These are phyloP conservation scores for Cutaneotrichosporon cutaneum DNA, from an alignment of 1,284 basidiomycete genomes.

Conservation along the genomic window DNA sequence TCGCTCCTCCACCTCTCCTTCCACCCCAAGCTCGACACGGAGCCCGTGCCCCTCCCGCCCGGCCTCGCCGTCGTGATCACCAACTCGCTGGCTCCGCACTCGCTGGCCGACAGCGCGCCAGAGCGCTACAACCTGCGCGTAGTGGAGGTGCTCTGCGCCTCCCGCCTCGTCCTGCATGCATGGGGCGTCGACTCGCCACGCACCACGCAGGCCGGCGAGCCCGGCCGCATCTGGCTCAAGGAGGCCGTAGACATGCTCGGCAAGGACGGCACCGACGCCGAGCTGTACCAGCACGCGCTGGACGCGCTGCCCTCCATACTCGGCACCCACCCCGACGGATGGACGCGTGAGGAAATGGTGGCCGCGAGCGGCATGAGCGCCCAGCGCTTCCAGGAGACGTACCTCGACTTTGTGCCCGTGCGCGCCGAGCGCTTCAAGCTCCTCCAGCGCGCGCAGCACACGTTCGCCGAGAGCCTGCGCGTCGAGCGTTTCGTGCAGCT, in stretches of 20 bases:
- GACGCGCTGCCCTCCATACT: slow-evolving; percentile 26
- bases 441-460: slow-evolving; percentile 74
- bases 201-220: slow-evolving; percentile 13
- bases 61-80: slow-evolving; percentile 68
- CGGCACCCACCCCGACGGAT: slow-evolving; percentile 33
- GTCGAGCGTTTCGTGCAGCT: slow-evolving; percentile 69
- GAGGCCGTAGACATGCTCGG: slow-evolving; percentile 59
- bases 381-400: slow-evolving; percentile 63
- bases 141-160: slow-evolving; percentile 76
- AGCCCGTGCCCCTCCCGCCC: slow-evolving; percentile 54
- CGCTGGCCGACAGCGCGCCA: slow-evolving; percentile 73
- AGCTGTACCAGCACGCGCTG: slow-evolving; percentile 23
- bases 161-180: slow-evolving; percentile 65
- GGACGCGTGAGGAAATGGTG: slow-evolving; percentile 66
- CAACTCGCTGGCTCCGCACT: slow-evolving; percentile 78
- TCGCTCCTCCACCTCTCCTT: slow-evolving; percentile 77
- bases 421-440: slow-evolving; percentile 74
- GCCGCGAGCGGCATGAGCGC: slow-evolving; percentile 62
- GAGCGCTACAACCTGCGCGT: slow-evolving; percentile 81
- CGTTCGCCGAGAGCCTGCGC: slow-evolving; percentile 71
- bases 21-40: slow-evolving; percentile 69
- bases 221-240: slow-evolving; percentile 32
- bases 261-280: slow-evolving; percentile 38
- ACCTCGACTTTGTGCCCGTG: slow-evolving; percentile 70
- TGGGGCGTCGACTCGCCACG: slow-evolving; percentile 56